Conservation (phyloP, 345 rosid genomes). For the Punica granatum region DNA sequence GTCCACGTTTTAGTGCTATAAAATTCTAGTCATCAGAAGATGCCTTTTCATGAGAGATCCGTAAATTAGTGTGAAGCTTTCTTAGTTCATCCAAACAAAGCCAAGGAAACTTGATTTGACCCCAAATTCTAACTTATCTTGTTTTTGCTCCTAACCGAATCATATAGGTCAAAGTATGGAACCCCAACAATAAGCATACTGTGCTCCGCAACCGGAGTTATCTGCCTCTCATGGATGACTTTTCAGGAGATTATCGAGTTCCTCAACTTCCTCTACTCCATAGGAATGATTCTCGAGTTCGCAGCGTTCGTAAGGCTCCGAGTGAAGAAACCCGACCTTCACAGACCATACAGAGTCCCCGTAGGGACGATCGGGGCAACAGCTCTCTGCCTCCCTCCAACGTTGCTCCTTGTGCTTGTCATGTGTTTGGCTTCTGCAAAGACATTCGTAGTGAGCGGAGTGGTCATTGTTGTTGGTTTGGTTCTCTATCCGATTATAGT, state of each 20-base stretch:
- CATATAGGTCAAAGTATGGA: constrained; percentile 66
- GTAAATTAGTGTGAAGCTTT: background rate
- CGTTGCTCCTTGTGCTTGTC: constrained; percentile 60
- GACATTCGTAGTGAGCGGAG: constrained; percentile 59
- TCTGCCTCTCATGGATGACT: constrained; percentile 88
- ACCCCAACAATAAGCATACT: constrained; percentile 86
- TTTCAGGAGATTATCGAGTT: constrained; percentile 90
- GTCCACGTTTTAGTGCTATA: background rate
- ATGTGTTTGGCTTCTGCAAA: constrained; percentile 67
- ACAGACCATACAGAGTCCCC: constrained; percentile 67
- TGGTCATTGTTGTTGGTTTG: constrained; percentile 47
- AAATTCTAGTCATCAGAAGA: background rate
- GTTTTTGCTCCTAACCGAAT: background rate
- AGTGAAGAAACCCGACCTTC: constrained; percentile 68
- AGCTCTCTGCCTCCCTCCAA: constrained; percentile 64
- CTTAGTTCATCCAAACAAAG: background rate
- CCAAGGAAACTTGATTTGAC: background rate
- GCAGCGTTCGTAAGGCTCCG: constrained; percentile 76
- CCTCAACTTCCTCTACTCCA: constrained; percentile 72
- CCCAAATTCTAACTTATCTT: background rate
- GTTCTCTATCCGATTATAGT: constrained; percentile 44
- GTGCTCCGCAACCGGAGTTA: constrained; percentile 78
- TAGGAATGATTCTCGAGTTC: constrained; percentile 86
- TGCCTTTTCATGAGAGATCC: background rate
- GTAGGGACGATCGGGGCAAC: constrained; percentile 55